Conservation (phyloP, 2,329 filamentous ascomycete species). For the Ceratocystis variospora region DNA sequence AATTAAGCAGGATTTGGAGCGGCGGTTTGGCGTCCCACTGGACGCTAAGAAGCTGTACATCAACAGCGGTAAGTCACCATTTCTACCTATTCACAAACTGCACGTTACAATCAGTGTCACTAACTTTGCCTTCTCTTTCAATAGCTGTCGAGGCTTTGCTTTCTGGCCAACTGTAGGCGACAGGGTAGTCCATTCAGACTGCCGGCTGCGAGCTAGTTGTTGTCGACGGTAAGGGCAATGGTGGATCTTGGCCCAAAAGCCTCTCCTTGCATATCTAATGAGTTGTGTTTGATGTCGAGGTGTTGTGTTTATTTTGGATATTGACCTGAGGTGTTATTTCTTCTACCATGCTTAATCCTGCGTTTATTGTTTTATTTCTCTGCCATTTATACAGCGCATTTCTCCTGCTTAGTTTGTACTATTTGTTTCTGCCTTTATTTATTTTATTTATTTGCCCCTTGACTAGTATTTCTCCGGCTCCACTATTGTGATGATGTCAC, state of each 20-base stretch:
- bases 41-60: slow-evolving; percentile 88
- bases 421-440: slow-evolving; percentile 8
- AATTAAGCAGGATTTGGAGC: slow-evolving; percentile 85
- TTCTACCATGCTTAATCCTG: background rate
- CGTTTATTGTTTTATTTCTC: slow-evolving; percentile 8
- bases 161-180: slow-evolving; percentile 54
- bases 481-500: slow-evolving; percentile 5
- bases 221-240: background rate
- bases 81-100: background rate
- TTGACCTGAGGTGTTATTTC: background rate
- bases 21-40: slow-evolving; percentile 71
- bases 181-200: no score
- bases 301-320: background rate
- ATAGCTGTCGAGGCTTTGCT: slow-evolving; percentile 62
- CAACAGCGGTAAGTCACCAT: slow-evolving; percentile 58
- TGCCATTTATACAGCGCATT: slow-evolving; percentile 16
- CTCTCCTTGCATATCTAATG: slow-evolving; percentile 14
- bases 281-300: background rate
- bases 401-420: slow-evolving; percentile 5
- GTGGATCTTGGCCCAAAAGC: background rate
- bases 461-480: no score
- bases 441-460: slow-evolving; percentile 1
- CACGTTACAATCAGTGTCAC: background rate
- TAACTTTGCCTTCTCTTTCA: background rate
- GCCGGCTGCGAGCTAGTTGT: background rate